These are phyloP conservation scores for Sugiyamaella chiloensis DNA, from an alignment of 805 yeast genomes.

Conservation along the genomic window DNA sequence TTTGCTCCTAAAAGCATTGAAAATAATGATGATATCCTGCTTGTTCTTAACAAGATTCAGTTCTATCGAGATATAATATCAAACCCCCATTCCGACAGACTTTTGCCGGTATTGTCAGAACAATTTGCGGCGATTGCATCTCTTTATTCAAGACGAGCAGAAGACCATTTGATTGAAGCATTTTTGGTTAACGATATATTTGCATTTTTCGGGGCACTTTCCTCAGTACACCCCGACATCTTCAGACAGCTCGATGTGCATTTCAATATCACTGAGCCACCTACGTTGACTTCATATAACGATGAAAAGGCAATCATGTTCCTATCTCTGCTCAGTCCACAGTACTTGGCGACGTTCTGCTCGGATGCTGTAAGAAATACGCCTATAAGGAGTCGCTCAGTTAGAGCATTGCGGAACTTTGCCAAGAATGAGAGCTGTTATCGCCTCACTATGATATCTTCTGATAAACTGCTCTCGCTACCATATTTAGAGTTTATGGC, in stretches of 20 bases:
- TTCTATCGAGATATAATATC: conserved; percentile 33
- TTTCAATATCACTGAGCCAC: conserved; percentile 22
- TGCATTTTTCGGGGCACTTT: conserved; percentile 27
- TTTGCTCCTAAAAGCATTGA: conserved; percentile 25
- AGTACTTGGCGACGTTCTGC: conserved; percentile 21
- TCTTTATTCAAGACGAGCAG: conserved; percentile 19
- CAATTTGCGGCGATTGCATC: conserved; percentile 23
- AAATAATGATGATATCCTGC: conserved; percentile 32
- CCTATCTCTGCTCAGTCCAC: conserved; percentile 30
- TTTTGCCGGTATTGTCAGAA: conserved; percentile 21
- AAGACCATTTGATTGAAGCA: conserved; percentile 11
- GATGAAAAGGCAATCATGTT: conserved; percentile 23
- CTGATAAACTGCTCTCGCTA: conserved; percentile 25
- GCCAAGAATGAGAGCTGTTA: conserved; percentile 24
- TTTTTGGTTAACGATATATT: conserved; percentile 28
- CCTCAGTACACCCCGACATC: conserved; percentile 23
- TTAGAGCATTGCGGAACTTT: conserved; percentile 29
- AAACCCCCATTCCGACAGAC: conserved; percentile 10
- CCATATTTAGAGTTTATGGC: conserved; percentile 29
- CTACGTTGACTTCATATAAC: neutral
- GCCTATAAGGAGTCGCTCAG: conserved; percentile 26
- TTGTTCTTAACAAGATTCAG: conserved; percentile 30
- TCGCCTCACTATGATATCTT: conserved; percentile 19
- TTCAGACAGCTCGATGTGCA: conserved; percentile 28
- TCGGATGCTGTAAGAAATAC: conserved; percentile 24